Evolutionary conservation across 768 basidiomycete species (phyloP), one percentile per base, ranked within the genome.

Genomic region (Tulasnella sp.): DNA sequence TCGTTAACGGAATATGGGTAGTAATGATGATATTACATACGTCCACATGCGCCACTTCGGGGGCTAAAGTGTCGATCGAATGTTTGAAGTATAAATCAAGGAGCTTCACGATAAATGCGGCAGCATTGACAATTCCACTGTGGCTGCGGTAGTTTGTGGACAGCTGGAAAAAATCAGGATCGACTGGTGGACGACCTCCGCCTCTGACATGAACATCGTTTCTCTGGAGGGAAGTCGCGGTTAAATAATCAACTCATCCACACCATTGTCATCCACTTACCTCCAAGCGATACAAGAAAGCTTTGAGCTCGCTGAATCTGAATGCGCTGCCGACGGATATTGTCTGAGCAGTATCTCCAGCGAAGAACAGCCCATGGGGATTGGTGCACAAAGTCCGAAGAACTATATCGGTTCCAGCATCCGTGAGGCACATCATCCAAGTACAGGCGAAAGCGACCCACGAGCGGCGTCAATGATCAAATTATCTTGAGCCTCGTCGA

Each of bases 401-500:
- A 69, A 77, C 77, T 77, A 23, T 48, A 51, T 20, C 48, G 9
- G 48, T 18, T 23, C 20, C 20, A 51, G 16, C 1, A 23, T 20
- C 48, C 20, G 23, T 51, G 23, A 51, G 20, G 2, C 48, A 20
- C 3, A 51, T 51, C 10, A 51, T 6, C 32, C 6, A 7, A 35
- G 20, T 35, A 5, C 13, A 29, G 3, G 26, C 42, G 35, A 35
- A 5, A 74, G 44, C 1, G 4, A 35, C 76, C 20, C 26, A 77
- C 76, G 48, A 39, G 39, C 57, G 3, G 48, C 55, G 39, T 93
- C 91, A 7, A 92, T 87, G 6, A 93, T 84, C 0, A 93, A 84
- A 80, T 91, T 89, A 79, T 93, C 92, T 81, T 93, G 92, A 0
- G 88, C 89, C 83, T 93, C 92, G 67, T 93, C 92, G 2, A 93